A percentile compares a stretch with the other conserved stretches of the same genome.
These are phyloP conservation scores for Aeschynomene evenia DNA, from an alignment of 306 rosid genomes.

Conservation along the genomic window DNA sequence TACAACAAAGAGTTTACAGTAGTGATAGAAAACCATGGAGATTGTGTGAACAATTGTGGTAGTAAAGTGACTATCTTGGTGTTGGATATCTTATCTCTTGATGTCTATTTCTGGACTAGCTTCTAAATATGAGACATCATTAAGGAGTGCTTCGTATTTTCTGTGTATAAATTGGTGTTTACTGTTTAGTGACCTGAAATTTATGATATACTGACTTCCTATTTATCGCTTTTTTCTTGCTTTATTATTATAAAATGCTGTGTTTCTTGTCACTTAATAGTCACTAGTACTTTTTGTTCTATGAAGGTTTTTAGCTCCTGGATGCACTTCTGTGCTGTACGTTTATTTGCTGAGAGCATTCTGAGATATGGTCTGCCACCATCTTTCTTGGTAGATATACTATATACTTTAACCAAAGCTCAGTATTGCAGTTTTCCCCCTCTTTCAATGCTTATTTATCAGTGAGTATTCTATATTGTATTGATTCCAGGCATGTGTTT, in stretches of 20 bases:
- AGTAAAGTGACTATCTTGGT: conserved; percentile 20
- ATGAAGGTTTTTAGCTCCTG: conserved; percentile 86
- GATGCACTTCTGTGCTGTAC: conserved; percentile 95
- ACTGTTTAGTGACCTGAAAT: conserved; percentile 5
- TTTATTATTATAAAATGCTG: conserved; percentile 6
- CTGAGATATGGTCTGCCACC: conserved; percentile 95
- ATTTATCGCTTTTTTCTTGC: background rate
- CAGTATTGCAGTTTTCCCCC: background rate
- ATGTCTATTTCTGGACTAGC: conserved; percentile 20
- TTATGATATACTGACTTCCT: background rate
- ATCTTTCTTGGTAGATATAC: conserved; percentile 67
- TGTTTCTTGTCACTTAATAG: conserved; percentile 8
- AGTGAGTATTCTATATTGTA: conserved; percentile 20
- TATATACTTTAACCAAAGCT: conserved; percentile 28
- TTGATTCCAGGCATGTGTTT: conserved; percentile 73
- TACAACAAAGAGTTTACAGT: background rate
- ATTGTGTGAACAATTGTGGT: conserved; percentile 10
- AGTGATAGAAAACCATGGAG: background rate
- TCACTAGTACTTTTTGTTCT: conserved; percentile 18
- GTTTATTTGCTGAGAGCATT: conserved; percentile 83
- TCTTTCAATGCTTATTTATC: conserved; percentile 10
- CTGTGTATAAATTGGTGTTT: conserved; percentile 7
- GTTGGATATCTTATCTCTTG: background rate
- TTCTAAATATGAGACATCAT: conserved; percentile 19
- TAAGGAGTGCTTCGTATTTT: conserved; percentile 2